phyloP scores from a whole-genome alignment of 225 moss, liverwort and hornwort genomes.

The Pleurozium schreberi region DNA sequence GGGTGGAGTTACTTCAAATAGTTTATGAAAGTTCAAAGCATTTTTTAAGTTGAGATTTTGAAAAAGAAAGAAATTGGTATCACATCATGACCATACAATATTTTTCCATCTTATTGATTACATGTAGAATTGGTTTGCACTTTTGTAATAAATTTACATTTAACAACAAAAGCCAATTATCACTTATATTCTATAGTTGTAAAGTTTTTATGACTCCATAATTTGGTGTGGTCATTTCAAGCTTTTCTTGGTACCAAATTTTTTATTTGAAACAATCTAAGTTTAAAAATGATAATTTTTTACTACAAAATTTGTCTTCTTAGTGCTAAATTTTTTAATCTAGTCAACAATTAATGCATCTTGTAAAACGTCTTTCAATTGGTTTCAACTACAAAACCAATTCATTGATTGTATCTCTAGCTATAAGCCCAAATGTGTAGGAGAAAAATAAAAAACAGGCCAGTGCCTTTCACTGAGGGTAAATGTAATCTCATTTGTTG shows the following conservation, averaged over 20 bases:
- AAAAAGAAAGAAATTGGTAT: background rate
- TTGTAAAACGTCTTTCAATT: background rate
- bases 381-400: background rate
- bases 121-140: background rate
- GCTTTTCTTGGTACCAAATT: background rate
- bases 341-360: background rate
- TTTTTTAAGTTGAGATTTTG: background rate
- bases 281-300: background rate
- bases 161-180: background rate
- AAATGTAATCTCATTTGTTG: background rate
- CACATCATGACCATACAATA: background rate
- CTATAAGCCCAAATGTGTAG: no score
- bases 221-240: background rate
- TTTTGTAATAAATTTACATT: background rate
- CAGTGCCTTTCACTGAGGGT: no score
- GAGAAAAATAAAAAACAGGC: rapidly evolving
- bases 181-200: background rate
- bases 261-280: background rate
- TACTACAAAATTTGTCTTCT: background rate
- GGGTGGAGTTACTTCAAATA: background rate
- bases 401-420: background rate
- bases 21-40: background rate
- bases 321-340: background rate
- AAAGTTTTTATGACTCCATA: background rate
- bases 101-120: background rate